phyloP scores from a whole-genome alignment of 179 eudicot genomes.

The Spergularia azorica region DNA sequence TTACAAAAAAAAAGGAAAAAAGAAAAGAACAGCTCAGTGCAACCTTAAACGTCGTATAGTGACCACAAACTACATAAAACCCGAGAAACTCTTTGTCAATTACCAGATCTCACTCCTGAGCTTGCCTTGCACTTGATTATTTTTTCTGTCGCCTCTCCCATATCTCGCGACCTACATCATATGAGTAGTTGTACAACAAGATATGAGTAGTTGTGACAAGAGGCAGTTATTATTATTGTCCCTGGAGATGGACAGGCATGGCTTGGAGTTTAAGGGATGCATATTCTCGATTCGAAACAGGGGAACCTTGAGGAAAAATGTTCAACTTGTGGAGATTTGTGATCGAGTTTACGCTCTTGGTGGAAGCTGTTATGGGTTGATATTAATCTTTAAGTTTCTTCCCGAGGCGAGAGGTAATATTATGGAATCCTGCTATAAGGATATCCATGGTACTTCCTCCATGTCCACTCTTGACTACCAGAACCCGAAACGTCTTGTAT shows the following conservation, averaged over 20 bases:
- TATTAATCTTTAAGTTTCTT: not conserved
- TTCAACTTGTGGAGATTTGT: not conserved
- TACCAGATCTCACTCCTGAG: too few relatives aligned
- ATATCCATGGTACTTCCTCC: conserved; percentile 5
- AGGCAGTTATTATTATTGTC: not conserved
- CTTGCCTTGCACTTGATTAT: too few relatives aligned
- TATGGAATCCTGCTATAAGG: conserved; percentile 4
- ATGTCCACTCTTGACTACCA: not conserved
- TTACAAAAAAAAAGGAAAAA: too few relatives aligned
- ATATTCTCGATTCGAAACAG: not conserved
- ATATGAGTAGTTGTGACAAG: not conserved
- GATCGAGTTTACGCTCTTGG: not conserved
- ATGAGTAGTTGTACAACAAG: not conserved
- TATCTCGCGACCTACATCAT: too few relatives aligned
- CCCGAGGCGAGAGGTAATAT: not conserved
- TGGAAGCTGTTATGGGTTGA: not conserved
- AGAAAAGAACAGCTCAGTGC: too few relatives aligned
- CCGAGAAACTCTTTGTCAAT: too few relatives aligned
- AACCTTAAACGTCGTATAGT: too few relatives aligned
- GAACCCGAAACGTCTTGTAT: not conserved
- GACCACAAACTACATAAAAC: too few relatives aligned
- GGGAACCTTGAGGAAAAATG: not conserved
- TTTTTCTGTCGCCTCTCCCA: too few relatives aligned
- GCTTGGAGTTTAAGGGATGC: not conserved
- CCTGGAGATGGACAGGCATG: not conserved